These are phyloP conservation scores for Panicum miliaceum DNA, from an alignment of 176 grass and related monocot species.

Conservation along the genomic window DNA sequence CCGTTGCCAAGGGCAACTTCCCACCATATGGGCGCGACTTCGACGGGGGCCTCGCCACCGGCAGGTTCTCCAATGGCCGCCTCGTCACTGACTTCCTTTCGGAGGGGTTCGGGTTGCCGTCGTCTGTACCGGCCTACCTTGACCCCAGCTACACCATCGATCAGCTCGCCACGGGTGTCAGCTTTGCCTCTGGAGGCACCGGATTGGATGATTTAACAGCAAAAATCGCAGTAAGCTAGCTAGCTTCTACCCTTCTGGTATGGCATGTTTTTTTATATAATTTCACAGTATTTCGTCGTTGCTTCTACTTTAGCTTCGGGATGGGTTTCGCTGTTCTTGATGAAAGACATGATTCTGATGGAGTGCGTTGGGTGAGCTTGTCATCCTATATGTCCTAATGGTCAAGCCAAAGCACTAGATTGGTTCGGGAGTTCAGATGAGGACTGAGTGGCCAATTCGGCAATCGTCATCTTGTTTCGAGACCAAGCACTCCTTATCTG, in stretches of 20 bases:
- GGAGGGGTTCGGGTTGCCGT: slow-evolving; percentile 49
- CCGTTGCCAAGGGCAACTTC: slow-evolving; percentile 54
- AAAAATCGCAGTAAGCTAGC: slow-evolving; percentile 35
- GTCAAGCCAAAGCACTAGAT: too few species aligned
- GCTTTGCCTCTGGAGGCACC: slow-evolving; percentile 64
- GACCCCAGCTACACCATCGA: slow-evolving; percentile 44
- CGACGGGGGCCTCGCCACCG: slow-evolving; percentile 50
- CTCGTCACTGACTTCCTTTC: slow-evolving; percentile 68
- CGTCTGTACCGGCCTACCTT: slow-evolving; percentile 62
- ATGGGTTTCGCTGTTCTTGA: too few species aligned
- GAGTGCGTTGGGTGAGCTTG: too few species aligned
- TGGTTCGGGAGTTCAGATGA: too few species aligned
- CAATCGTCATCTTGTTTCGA: too few species aligned
- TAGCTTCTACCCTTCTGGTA: not conserved
- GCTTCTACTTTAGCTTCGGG: too few species aligned
- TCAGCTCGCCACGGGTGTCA: slow-evolving; percentile 47
- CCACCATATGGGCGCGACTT: slow-evolving; percentile 66
- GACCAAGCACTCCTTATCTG: too few species aligned
- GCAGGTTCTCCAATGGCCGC: slow-evolving; percentile 77
- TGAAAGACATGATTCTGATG: too few species aligned
- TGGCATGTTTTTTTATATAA: too few species aligned
- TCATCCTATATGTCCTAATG: too few species aligned
- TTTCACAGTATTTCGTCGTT: too few species aligned
- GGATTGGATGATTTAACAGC: slow-evolving; percentile 56
- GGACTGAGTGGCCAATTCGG: too few species aligned